A percentile compares a stretch with the other conserved stretches of the same genome.
Conservation (phyloP, 441 rosid genomes). For the Bruguiera hainesii region DNA sequence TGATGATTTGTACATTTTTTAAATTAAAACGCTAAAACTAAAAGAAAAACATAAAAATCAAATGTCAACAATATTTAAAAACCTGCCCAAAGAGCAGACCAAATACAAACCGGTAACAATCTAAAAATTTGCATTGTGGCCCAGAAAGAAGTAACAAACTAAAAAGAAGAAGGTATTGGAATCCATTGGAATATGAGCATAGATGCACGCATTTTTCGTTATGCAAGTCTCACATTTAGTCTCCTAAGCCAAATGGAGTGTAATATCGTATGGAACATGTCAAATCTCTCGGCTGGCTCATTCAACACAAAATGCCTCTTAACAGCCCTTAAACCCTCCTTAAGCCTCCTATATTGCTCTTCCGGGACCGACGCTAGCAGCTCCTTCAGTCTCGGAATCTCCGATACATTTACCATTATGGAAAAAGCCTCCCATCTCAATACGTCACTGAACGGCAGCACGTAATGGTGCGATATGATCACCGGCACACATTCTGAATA, state of each 20-base stretch:
- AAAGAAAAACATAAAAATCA: too few species aligned
- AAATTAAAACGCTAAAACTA: too few species aligned
- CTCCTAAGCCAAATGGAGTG: slow-evolving; percentile 95
- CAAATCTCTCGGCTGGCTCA: slow-evolving; percentile 67
- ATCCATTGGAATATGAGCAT: too few species aligned
- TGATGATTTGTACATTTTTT: too few species aligned
- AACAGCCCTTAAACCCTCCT: slow-evolving; percentile 46
- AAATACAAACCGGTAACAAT: too few species aligned
- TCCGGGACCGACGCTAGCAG: slow-evolving; percentile 47
- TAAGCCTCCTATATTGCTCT: slow-evolving; percentile 48
- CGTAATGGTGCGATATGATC: slow-evolving; percentile 64
- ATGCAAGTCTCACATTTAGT: slow-evolving; percentile 39
- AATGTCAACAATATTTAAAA: too few species aligned
- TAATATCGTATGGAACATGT: slow-evolving; percentile 74
- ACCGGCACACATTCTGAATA: slow-evolving; percentile 86
- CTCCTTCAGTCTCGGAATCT: slow-evolving; percentile 75
- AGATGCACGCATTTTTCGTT: too few species aligned
- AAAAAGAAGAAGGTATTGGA: too few species aligned
- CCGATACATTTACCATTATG: slow-evolving; percentile 45
- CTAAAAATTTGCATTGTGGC: too few species aligned
- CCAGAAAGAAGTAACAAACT: too few species aligned
- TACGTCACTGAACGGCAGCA: slow-evolving; percentile 80
- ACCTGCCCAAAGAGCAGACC: too few species aligned
- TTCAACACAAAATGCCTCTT: slow-evolving; percentile 74
- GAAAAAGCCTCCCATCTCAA: slow-evolving; percentile 83